phyloP scores from a whole-genome alignment of 2,329 filamentous ascomycete species.

The Aspergillus calidoustus region DNA sequence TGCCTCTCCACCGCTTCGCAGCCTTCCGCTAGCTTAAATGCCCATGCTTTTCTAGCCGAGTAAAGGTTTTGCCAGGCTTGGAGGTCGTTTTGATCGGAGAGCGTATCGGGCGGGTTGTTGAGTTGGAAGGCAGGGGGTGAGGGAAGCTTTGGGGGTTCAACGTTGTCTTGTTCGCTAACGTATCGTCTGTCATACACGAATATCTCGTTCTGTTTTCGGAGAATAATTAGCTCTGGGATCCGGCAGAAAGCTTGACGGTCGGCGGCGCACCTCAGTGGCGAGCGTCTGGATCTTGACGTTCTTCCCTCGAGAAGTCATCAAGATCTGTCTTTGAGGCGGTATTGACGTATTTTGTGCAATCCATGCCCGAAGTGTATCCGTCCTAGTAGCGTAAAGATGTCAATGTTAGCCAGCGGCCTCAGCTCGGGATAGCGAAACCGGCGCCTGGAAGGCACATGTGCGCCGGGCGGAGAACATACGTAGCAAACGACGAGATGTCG shows the following conservation, averaged over 20 bases:
- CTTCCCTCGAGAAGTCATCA: slow-evolving; percentile 83
- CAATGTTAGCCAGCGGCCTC: slow-evolving; percentile 20
- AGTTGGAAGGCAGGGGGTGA: slow-evolving; percentile 65
- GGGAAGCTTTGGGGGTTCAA: slow-evolving; percentile 56
- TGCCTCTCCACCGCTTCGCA: slow-evolving; percentile 68
- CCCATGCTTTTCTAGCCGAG: slow-evolving; percentile 80
- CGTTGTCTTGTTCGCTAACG: slow-evolving; percentile 53
- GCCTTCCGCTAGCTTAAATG: slow-evolving; percentile 69
- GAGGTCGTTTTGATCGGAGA: slow-evolving; percentile 77
- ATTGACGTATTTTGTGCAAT: slow-evolving; percentile 77
- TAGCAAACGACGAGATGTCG: slow-evolving; percentile 75
- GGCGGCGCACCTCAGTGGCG: slow-evolving; percentile 69
- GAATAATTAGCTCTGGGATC: slow-evolving; percentile 6
- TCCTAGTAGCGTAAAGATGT: slow-evolving; percentile 50
- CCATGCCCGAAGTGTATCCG: slow-evolving; percentile 85
- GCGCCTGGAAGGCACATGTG: slow-evolving; percentile 11
- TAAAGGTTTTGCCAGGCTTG: slow-evolving; percentile 89
- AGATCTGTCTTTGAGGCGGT: slow-evolving; percentile 76
- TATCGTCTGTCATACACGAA: slow-evolving; percentile 88
- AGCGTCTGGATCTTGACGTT: slow-evolving; percentile 81
- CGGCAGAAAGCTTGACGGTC: neutral
- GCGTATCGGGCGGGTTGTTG: slow-evolving; percentile 72
- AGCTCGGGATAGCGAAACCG: neutral
- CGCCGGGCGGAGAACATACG: slow-evolving; percentile 57
- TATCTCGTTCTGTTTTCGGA: slow-evolving; percentile 70